Base-by-base conservation (phyloP, 176 grass and related monocot species). In the Dendrocalamus sinicus region DNA sequence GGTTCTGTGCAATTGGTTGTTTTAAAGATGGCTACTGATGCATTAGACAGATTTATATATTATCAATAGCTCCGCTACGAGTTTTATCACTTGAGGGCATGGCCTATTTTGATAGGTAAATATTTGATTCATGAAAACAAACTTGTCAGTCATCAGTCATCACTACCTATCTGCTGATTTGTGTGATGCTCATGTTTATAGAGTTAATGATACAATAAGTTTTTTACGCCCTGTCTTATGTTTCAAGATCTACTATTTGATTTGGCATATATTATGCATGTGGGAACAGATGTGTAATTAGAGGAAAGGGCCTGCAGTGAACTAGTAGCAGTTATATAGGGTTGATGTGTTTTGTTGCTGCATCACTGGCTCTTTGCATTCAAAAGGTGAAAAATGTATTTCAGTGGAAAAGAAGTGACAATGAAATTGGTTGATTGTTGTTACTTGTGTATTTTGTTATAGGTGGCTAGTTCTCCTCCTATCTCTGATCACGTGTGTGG, bases 221-320 rank as follows among this genome's bases (percentile, higher is more conserved):
- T 19, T 50, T 73, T 60, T 71, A 23, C 39, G 1, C 17, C 17
- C 2, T 71, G 26, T 51, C 28, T 65, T 46, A 23, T 28, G 24
- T 66, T 72, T 50, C 39, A 28, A 78, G 47, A 22, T 81, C 5
- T 41, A 76, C 22, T 10, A 6, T 67, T 64, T 83, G 12, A 12
- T 78, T 77, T 57, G 78, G 32, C 71, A 62, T 90, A 40, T 81
- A 52, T 30, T 66, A 14, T 45, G 61, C 75, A 68, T 43, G 43
- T 40, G 16, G 4, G 46, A 81, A 62, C 12, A 84, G 14, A 76
- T 13, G 16, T 83, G 48, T 46, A 1, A 19, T 75, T 81, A 63
- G 66, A 79, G 43, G 14, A 70, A 87, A 58, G 48, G 48, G 9
- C 0, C 17, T 76, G 9, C 40, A 26, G 44, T 60, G 11, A 48